These are phyloP conservation scores for Elaeis oleifera DNA, from an alignment of 202 grass and related monocot genomes.

Conservation along the genomic window DNA sequence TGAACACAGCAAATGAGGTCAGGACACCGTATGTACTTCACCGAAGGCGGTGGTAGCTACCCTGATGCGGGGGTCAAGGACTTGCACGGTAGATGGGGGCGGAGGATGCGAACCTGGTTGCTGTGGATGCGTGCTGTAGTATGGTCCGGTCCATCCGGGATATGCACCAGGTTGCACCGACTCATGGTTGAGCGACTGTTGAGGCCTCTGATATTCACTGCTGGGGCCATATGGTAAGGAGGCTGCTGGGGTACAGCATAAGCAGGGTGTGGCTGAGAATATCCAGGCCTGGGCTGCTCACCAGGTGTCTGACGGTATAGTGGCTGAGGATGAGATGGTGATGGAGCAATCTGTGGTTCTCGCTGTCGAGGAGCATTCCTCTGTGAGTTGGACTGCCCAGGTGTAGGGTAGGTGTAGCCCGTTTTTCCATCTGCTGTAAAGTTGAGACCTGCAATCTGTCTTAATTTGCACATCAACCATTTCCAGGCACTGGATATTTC, in stretches of 20 bases:
- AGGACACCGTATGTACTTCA: slow-evolving; percentile 15
- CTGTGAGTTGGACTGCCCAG: slow-evolving; percentile 21
- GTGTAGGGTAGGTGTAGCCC: slow-evolving; percentile 31
- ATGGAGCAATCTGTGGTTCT: slow-evolving; percentile 45
- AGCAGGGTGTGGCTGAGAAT: too few species aligned
- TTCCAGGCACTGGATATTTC: slow-evolving; percentile 31
- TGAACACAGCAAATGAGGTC: too few species aligned
- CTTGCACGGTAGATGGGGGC: slow-evolving; percentile 34
- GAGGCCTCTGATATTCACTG: slow-evolving; percentile 57
- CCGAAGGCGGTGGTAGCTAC: slow-evolving; percentile 70
- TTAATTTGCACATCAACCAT: slow-evolving; percentile 23
- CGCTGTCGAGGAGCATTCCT: slow-evolving; percentile 42
- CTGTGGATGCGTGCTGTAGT: slow-evolving; percentile 62
- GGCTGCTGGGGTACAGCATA: too few species aligned
- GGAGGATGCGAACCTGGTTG: slow-evolving; percentile 33
- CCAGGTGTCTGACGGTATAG: slow-evolving; percentile 28
- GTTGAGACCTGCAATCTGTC: slow-evolving; percentile 40
- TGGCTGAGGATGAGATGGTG: slow-evolving; percentile 16
- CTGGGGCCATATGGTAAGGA: slow-evolving; percentile 28
- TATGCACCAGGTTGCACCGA: slow-evolving; percentile 73
- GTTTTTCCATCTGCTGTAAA: slow-evolving; percentile 36
- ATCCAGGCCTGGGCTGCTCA: slow-evolving; percentile 6
- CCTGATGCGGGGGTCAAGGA: slow-evolving; percentile 50
- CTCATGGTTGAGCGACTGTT: slow-evolving; percentile 42
- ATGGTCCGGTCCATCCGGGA: slow-evolving; percentile 77